Base-by-base conservation (phyloP, 2,329 filamentous ascomycete species). In the Bipolaris sorokiniana region DNA sequence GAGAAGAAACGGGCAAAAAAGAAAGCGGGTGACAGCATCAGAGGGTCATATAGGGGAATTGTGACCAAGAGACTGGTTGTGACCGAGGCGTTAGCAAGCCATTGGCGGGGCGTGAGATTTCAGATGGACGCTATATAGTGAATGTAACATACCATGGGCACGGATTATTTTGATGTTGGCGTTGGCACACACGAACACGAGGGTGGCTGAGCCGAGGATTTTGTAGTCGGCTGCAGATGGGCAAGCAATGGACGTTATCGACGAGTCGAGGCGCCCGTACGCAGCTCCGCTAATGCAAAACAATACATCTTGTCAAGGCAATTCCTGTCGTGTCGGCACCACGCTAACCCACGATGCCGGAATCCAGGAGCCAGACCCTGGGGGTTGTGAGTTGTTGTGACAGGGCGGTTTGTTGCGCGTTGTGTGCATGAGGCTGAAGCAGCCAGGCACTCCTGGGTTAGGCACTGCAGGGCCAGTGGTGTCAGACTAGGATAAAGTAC, bases 131-230 rank as follows among this genome's bases (percentile, higher is more conserved):
- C 20, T 3, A 26, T 3, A 26, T 5, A 5, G 31, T 31, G 44
- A 36, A 20, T 23, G 18, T 15, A 45, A 54, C 49, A 23, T 54
- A 54, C 44, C 23, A 31, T 34, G 37, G 20, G 28, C 23, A 41
- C 45, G 10, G 41, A 33, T 36, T 3, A 31, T 6, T 6, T 23
- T 37, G 42, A 40, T 26, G 40, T 54, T 54, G 6, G 50, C 44
- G 36, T 42, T 28, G 26, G 26, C 28, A 31, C 28, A 31, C 28
- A 31, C 44, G 42, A 42, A 48, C 34, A 37, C 38, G 41, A 33
- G 49, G 47, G 42, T 26, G 54, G 50, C 50, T 54, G 50, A 56
- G 44, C 47, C 31, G n/a, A 23, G 15, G 23, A 38, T 41, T 51
- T 42, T 51, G 37, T 47, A 45, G 42, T 28, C 10, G 23, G 15